Base-by-base conservation (phyloP, 2,329 filamentous ascomycete species). In the Colletotrichum incanum region DNA sequence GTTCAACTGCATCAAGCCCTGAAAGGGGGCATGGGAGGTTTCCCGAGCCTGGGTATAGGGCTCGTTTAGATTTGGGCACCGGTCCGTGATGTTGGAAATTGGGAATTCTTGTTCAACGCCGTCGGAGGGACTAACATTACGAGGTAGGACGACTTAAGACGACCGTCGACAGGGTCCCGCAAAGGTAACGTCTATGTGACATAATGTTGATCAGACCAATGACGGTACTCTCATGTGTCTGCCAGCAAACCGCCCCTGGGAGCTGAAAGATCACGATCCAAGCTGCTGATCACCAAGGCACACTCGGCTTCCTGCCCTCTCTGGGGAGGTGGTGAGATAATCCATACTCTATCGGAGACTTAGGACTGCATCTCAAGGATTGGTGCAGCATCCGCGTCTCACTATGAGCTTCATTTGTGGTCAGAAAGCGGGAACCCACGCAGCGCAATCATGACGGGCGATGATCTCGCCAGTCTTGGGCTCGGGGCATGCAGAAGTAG, bases 391-490 rank as follows among this genome's bases (percentile, higher is more conserved):
- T 18, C 43, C 67, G 37, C n/a, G 58, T 54, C 69, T 68, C 65
- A 49, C 59, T 11, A 37, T 55, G 37, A 43, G 43, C 69, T 59
- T 52, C 58, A 45, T 47, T 31, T 39, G 43, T 39, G 49, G 54
- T 34, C 59, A 34, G 34, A 20, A 56, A 67, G 49, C 63, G 63
- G 47, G 47, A 66, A 55, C 26, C 39, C 56, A 61, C 56, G 55
- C 55, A 60, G 31, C n/a, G 28, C 14, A 34, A 56, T 45, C 52
- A 54, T 59, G 45, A 37, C 34, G 50, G 23, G 61, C 65, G 65
- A 68, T 59, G 69, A 72, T 68, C 69, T 59, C 69, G 65, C 69
- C 69, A 71, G 67, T 68, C 64, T 63, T 18, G 65, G 69, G 50
- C 43, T 68, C 23, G 50, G 50, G 58, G 50, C 65, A 68, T 64